These are phyloP conservation scores for Alternaria consortialis DNA, from an alignment of 2,329 filamentous ascomycete species.

Conservation along the genomic window DNA sequence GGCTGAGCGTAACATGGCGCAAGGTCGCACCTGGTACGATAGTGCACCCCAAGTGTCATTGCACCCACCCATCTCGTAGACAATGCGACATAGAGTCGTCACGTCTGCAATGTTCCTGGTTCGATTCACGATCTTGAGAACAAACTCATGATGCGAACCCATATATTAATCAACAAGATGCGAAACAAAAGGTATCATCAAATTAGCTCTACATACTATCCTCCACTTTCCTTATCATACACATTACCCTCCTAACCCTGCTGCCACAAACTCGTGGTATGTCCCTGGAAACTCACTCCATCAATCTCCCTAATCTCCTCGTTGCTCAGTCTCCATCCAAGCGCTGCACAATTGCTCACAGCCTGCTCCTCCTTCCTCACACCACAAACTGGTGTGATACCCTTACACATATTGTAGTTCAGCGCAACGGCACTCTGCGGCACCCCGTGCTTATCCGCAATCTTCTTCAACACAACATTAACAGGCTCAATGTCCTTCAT, in stretches of 20 bases:
- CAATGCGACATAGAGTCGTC: too few relatives aligned
- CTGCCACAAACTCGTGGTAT: constrained; percentile 54
- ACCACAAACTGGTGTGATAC: constrained; percentile 55
- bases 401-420: constrained; percentile 58
- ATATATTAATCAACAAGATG: neutral
- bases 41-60: too few relatives aligned
- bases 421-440: constrained; percentile 53
- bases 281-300: constrained; percentile 30
- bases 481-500: constrained; percentile 56
- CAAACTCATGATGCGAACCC: too few relatives aligned
- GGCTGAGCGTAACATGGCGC: too few relatives aligned
- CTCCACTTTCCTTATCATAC: neutral
- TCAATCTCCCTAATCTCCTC: constrained; percentile 56
- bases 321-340: constrained; percentile 55
- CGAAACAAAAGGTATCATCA: neutral
- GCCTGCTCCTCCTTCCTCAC: constrained; percentile 55
- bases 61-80: too few relatives aligned
- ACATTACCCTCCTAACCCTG: constrained; percentile 46
- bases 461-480: constrained; percentile 47
- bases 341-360: constrained; percentile 50
- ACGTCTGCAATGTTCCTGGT: too few relatives aligned
- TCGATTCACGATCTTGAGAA: too few relatives aligned
- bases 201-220: neutral
- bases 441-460: constrained; percentile 49
- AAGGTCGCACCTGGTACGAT: too few relatives aligned